Evolutionary conservation across 2,329 filamentous ascomycete genomes (phyloP), one percentile per base, ranked within the genome.

Genomic region (Talaromyces sp.): DNA sequence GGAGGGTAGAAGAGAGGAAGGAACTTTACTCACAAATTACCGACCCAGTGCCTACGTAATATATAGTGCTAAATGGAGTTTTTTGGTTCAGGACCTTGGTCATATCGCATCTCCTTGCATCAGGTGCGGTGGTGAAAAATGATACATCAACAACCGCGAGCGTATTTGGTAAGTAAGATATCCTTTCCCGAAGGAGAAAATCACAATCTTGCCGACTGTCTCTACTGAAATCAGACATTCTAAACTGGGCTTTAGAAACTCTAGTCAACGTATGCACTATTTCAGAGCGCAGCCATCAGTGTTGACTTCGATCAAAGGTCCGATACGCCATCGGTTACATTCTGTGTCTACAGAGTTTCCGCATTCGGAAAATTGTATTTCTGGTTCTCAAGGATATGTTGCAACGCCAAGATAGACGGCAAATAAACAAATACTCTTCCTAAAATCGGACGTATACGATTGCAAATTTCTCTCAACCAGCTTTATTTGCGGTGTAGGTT

Each of bases 71-170:
- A 33, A 16, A 9, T n/a, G n/a, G 11, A 9, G 4, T 5, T 52
- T 33, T 52, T 21, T 52, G 16, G 14, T 14, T 31, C 28, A 21
- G 31, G 2, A 54, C 21, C 11, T 23, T 54, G 18, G 28, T 23
- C 50, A 23, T 35, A 21, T 37, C 16, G 18, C 8, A 23, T 8
- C 25, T 23, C 28, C 35, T 39, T 60, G 44, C 44, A 40, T 25
- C 4, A 28, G 18, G 12, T 16, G 33, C 31, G 57, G 35, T 59
- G n/a, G n/a, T n/a, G n/a, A n/a, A 14, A 39, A 50, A n/a, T 16
- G 14, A 9, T n/a, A n/a, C n/a, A n/a, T n/a, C n/a, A 40, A 40
- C 48, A 8, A 52, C 58, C 18, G 57, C 28, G 57, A 50, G 58
- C 58, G 44, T 40, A 42, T 31, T 31, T 39, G 23, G 21, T 31